Evolutionary conservation across 441 rosid species (phyloP), one percentile per base, ranked within the genome.

Genomic region (Euphorbia celastroides): DNA sequence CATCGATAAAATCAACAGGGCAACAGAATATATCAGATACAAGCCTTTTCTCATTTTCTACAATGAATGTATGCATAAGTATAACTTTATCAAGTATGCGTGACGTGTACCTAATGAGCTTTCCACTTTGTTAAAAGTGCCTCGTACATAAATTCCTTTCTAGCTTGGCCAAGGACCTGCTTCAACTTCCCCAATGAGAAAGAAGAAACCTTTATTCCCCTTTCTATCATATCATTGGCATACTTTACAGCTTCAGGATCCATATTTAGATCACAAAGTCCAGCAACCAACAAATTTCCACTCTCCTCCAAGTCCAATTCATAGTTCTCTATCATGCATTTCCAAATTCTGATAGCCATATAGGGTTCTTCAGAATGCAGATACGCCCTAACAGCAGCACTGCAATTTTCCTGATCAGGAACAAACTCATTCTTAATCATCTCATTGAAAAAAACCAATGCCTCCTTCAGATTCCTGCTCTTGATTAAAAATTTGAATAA

Each of bases 241-340:
- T 85, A 82, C 70, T 85, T 85, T n/a, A 77, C 84, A 20, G 93
- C 88, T 79, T 83, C 93, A 4, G 85, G 86, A 71, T 80, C 74
- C 83, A 76, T 76, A 12, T 62, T 62, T 31, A 74, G 67, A 60
- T 82, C 80, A 62, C 82, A 59, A 27, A 85, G 89, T 70, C 80
- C 87, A 31, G 30, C 68, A 51, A 82, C 70, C 78, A 84, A 67
- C 31, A 77, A 38, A 77, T 85, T 83, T 27, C 86, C 93, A 23
- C 76, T 79, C 67, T 79, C 86, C 56, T 84, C 81, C 75, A 87
- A 68, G 57, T 74, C 81, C 11, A 75, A 67, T 31, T 68, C 59
- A 73, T 87, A 68, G 71, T 70, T 74, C 23, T 78, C 78, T 17
- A 70, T 57, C 85, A 82, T 83, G 75, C 78, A 80, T 72, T 74